Evolutionary conservation across 2,329 filamentous ascomycete genomes (phyloP), one percentile per base, ranked within the genome.

Genomic region (Penicillium sp.): DNA sequence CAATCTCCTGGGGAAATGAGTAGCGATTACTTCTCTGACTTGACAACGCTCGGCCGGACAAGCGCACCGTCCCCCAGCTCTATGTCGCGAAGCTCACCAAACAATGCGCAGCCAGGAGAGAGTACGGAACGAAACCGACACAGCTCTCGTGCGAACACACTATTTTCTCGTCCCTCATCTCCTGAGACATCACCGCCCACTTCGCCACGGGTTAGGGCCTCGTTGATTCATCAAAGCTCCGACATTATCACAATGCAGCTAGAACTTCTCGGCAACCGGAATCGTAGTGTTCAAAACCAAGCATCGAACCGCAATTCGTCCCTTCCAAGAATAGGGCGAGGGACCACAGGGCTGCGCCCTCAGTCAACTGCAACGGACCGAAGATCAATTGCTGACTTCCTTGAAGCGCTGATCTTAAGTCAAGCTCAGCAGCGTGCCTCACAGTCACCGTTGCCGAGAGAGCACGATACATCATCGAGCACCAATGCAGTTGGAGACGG

Each of bases 211-310:
- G 76, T 80, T 22, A 70, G 78, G 52, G 78, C 78, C 30, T 79
- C 78, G 1, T 66, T 80, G 26, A 75, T 79, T 19, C 77, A 79
- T 60, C 76, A 78, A 49, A 77, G 77, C 56, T 75, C 78, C 1
- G 77, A 79, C 59, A 70, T 78, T 2, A 78, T 79, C 51, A 80
- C 78, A 4, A 79, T 80, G 78, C 77, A 80, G 53, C 63, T 80
- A 42, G 77, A 79, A 54, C 65, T 80, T 8, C 58, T 79, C 49
- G 73, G 73, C 8, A 75, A 73, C 55, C 75, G 71, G 37, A 70
- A 66, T 54, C 58, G 69, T 37, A 69, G 67, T 37, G 33, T 65
- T 3, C 66, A 70, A 28, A 59, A 63, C 25, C 65, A 69, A 11
- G 54, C 51, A 19, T 53, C 55, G 14, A 43, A 38, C 28, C 58